A percentile compares a stretch with the other conserved stretches of the same genome.
Evolutionary conservation across 352 stramenopile species (phyloP).

Genomic region (Pythium rhizo-oryzae): DNA sequence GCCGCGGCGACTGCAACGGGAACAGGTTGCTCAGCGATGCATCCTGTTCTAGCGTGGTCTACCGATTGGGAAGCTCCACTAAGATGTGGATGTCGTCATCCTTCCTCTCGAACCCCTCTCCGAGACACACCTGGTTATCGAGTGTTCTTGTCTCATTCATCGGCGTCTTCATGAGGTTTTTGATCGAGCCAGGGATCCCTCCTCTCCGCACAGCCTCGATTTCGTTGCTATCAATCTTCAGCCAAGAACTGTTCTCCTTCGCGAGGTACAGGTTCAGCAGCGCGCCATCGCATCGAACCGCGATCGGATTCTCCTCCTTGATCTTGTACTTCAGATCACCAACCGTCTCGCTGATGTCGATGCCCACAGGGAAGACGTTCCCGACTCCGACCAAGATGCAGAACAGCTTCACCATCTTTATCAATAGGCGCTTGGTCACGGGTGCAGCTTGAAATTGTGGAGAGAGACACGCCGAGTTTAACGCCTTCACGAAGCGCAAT

Average conservation of each 20-base stretch:
- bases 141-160: slow-evolving; percentile 14
- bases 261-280: slow-evolving; percentile 18
- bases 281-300: neutral
- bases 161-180: slow-evolving; percentile 14
- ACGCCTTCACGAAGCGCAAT: no score
- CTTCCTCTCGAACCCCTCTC: neutral
- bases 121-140: slow-evolving; percentile 5
- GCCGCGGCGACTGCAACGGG: no score
- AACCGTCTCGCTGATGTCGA: slow-evolving; percentile 7
- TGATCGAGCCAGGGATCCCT: slow-evolving; percentile 17
- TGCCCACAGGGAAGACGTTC: slow-evolving; percentile 9
- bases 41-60: no score
- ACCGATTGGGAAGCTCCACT: neutral
- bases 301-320: slow-evolving; percentile 3
- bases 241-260: slow-evolving; percentile 9
- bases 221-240: slow-evolving; percentile 12
- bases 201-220: slow-evolving; percentile 15
- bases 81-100: slow-evolving; percentile 6
- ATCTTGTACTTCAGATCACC: slow-evolving; percentile 12
- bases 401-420: slow-evolving; percentile 1
- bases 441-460: no score
- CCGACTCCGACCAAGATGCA: slow-evolving; percentile 2
- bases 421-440: no score
- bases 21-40: no score
- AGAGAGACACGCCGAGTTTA: no score